A percentile compares a stretch with the other conserved stretches of the same genome.
These are phyloP conservation scores for Adansonia madagascariensis DNA, from an alignment of 441 rosid species.

Conservation along the genomic window DNA sequence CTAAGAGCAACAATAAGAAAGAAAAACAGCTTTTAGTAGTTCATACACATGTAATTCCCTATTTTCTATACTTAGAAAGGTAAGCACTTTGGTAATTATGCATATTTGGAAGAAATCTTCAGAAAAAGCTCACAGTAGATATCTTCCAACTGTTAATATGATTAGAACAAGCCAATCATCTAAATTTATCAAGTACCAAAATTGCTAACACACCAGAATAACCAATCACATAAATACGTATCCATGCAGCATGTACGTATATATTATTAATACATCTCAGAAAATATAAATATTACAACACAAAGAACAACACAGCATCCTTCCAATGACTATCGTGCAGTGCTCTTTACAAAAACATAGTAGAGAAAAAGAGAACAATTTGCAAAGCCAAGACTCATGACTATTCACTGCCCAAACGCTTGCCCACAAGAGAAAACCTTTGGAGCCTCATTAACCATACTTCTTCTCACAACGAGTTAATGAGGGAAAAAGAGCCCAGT, in stretches of 20 bases:
- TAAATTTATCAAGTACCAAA: neutral
- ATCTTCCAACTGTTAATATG: neutral
- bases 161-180: neutral
- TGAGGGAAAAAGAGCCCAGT: neutral
- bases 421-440: neutral
- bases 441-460: conserved; percentile 3
- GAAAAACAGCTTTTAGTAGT: conserved; percentile 10
- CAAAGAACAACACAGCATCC: neutral
- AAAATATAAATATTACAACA: conserved; percentile 14
- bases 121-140: neutral
- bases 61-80: neutral
- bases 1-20: neutral
- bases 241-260: neutral
- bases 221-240: neutral
- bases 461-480: neutral
- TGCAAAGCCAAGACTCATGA: neutral
- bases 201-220: neutral
- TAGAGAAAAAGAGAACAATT: conserved; percentile 5
- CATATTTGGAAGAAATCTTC: neutral
- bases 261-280: neutral
- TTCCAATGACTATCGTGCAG: conserved; percentile 1
- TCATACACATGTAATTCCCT: neutral
- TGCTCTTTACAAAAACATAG: neutral
- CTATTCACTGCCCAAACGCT: neutral
- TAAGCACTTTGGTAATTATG: neutral